Evolutionary conservation across 2,329 filamentous ascomycete species (phyloP).

Genomic region (Hypoxylon sp.): DNA sequence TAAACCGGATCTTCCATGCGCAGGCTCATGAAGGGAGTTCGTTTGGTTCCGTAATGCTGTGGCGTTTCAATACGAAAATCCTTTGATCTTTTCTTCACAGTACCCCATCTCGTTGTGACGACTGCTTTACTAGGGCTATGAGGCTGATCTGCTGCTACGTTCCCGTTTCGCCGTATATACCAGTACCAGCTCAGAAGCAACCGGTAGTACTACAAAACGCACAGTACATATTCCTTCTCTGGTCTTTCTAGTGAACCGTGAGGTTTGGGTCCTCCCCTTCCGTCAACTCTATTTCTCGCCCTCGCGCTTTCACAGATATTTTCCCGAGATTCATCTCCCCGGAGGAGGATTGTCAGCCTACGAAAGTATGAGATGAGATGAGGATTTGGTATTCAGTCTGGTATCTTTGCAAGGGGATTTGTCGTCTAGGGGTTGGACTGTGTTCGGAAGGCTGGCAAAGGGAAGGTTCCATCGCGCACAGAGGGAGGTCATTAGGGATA

Average conservation of each 20-base stretch:
- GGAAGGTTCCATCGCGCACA: slow-evolving; percentile 6
- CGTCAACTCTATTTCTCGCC: slow-evolving; percentile 2
- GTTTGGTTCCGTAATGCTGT: slow-evolving; percentile 45
- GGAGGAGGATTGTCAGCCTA: slow-evolving; percentile 5
- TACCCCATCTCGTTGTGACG: slow-evolving; percentile 37
- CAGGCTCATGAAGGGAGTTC: slow-evolving; percentile 40
- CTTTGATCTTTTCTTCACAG: slow-evolving; percentile 36
- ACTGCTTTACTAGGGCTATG: slow-evolving; percentile 28
- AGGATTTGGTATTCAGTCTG: slow-evolving; percentile 3
- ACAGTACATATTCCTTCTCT: slow-evolving; percentile 2
- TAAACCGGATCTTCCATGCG: slow-evolving; percentile 46
- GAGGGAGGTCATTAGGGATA: slow-evolving; percentile 2
- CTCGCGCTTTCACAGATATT: slow-evolving; percentile 5
- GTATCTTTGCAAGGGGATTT: neutral
- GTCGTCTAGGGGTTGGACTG: neutral
- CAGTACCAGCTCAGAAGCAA: slow-evolving; percentile 6
- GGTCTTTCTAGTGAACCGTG: neutral
- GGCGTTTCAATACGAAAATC: slow-evolving; percentile 45
- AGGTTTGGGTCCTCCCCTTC: slow-evolving; percentile 5
- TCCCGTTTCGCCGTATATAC: slow-evolving; percentile 31
- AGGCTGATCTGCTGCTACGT: slow-evolving; percentile 31
- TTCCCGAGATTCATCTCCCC: slow-evolving; percentile 6
- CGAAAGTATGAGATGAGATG: slow-evolving; percentile 15
- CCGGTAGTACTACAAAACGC: slow-evolving; percentile 11
- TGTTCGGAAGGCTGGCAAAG: slow-evolving; percentile 1